These are phyloP conservation scores for Termitomyces sp. DNA, from an alignment of 768 basidiomycete species.

Conservation along the genomic window DNA sequence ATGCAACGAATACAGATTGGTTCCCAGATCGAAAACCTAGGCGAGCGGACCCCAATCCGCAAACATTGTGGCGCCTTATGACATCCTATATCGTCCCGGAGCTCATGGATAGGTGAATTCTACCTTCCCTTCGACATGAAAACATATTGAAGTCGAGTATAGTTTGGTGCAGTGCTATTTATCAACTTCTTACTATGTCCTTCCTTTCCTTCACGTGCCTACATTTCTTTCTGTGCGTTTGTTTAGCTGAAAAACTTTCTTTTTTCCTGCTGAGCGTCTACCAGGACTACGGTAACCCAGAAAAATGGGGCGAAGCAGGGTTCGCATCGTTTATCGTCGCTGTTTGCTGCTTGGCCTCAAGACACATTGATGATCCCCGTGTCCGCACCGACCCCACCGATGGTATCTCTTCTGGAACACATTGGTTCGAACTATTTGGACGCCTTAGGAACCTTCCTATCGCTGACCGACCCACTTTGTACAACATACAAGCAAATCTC, in stretches of 20 bases:
- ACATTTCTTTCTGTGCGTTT: conserved; percentile 69
- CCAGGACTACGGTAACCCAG: conserved; percentile 89
- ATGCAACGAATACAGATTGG: conserved; percentile 48
- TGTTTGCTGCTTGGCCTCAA: conserved; percentile 84
- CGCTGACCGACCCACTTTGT: conserved; percentile 83
- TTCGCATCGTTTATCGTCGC: conserved; percentile 94
- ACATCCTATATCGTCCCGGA: conserved; percentile 85
- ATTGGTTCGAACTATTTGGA: conserved; percentile 88
- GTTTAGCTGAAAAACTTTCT: conserved; percentile 3
- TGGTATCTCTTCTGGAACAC: conserved; percentile 82
- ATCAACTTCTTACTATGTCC: conserved; percentile 89
- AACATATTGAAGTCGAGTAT: conserved; percentile 5
- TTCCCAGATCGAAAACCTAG: conserved; percentile 79
- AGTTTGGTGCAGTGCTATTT: conserved; percentile 81
- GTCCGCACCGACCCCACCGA: conserved; percentile 79
- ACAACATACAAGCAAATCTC: conserved; percentile 88
- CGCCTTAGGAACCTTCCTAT: conserved; percentile 85
- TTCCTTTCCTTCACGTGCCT: conserved; percentile 90
- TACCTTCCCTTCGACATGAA: conserved; percentile 14
- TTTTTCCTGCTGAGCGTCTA: conserved; percentile 13
- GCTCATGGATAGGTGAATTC: conserved; percentile 83
- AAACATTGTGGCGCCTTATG: conserved; percentile 81
- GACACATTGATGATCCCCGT: conserved; percentile 89
- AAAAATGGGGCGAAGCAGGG: conserved; percentile 94
- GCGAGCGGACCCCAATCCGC: conserved; percentile 78